Evolutionary conservation across 805 yeast genomes (phyloP).

Genomic region (Kodamaea nitidulidarum): DNA sequence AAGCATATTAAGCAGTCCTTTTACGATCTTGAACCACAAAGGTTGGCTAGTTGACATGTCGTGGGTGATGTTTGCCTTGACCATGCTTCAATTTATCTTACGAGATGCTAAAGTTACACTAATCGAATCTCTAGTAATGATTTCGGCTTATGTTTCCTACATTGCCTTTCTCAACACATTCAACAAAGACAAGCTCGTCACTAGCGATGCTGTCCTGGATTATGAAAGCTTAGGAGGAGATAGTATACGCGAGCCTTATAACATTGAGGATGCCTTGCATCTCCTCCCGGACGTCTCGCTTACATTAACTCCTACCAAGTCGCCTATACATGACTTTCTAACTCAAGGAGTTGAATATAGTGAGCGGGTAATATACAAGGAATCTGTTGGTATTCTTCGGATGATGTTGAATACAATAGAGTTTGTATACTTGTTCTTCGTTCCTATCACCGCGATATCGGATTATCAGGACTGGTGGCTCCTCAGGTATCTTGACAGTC

Average conservation of each 20-base stretch:
- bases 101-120: slow-evolving; percentile 33
- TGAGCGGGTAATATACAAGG: slow-evolving; percentile 5
- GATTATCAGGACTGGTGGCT: slow-evolving; percentile 5
- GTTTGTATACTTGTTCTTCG: slow-evolving; percentile 11
- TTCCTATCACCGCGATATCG: slow-evolving; percentile 14
- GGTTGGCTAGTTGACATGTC: slow-evolving; percentile 23
- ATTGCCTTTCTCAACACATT: slow-evolving; percentile 19
- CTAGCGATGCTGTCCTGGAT: neutral
- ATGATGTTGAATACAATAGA: slow-evolving; percentile 12
- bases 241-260: slow-evolving; percentile 12
- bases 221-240: neutral
- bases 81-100: slow-evolving; percentile 25
- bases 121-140: slow-evolving; percentile 27
- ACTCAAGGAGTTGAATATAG: neutral
- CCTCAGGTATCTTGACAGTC: slow-evolving; percentile 2
- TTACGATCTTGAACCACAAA: slow-evolving; percentile 17
- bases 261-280: slow-evolving; percentile 22
- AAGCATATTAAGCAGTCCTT: slow-evolving; percentile 19
- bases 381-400: slow-evolving; percentile 6
- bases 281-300: slow-evolving; percentile 1
- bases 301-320: slow-evolving; percentile 7
- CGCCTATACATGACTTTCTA: slow-evolving; percentile 2
- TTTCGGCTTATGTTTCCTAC: slow-evolving; percentile 20
- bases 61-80: slow-evolving; percentile 26
- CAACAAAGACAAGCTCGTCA: slow-evolving; percentile 6